Conservation (phyloP, 2,329 filamentous ascomycete genomes). For the Aspergillus fructus region DNA sequence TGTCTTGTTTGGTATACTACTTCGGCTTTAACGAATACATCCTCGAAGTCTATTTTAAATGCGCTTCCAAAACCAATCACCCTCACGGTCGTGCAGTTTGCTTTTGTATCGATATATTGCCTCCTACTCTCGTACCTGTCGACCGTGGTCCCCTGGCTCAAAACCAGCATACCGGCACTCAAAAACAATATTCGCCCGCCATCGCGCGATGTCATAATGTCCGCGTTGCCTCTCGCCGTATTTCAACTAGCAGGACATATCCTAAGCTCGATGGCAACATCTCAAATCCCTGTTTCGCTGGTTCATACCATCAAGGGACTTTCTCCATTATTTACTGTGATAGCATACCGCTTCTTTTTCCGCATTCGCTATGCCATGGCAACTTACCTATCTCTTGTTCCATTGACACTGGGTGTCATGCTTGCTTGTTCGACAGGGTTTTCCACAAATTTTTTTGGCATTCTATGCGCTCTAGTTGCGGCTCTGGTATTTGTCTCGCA, state of each 20-base stretch:
- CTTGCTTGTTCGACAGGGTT: conserved; percentile 93
- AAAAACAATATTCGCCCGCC: conserved; percentile 81
- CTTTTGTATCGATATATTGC: conserved; percentile 86
- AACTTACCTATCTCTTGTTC: conserved; percentile 87
- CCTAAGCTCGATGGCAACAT: conserved; percentile 87
- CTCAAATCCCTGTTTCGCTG: conserved; percentile 91
- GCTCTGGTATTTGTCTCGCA: conserved; percentile 95
- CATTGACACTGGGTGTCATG: conserved; percentile 90
- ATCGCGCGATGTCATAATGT: conserved; percentile 75
- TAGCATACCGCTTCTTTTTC: conserved; percentile 88
- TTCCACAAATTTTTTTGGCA: conserved; percentile 83
- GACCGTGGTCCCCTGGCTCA: conserved; percentile 67
- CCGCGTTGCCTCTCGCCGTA: conserved; percentile 83
- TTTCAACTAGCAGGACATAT: conserved; percentile 96
- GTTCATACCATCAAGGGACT: conserved; percentile 99
- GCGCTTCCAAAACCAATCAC: conserved; percentile 88
- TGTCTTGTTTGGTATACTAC: conserved; percentile 94
- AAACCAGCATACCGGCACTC: conserved; percentile 71
- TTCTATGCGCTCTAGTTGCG: conserved; percentile 83
- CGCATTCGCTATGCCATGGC: conserved; percentile 81
- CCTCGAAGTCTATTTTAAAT: conserved; percentile 94
- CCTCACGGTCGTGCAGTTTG: conserved; percentile 89
- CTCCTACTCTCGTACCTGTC: conserved; percentile 76
- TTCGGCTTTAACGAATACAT: conserved; percentile 94
- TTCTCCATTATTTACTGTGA: conserved; percentile 89